Percentiles rank a stretch among this genome's conserved stretches.
phyloP scores from a whole-genome alignment of 2,329 filamentous ascomycete genomes.

The Clonostachys rhizophaga region DNA sequence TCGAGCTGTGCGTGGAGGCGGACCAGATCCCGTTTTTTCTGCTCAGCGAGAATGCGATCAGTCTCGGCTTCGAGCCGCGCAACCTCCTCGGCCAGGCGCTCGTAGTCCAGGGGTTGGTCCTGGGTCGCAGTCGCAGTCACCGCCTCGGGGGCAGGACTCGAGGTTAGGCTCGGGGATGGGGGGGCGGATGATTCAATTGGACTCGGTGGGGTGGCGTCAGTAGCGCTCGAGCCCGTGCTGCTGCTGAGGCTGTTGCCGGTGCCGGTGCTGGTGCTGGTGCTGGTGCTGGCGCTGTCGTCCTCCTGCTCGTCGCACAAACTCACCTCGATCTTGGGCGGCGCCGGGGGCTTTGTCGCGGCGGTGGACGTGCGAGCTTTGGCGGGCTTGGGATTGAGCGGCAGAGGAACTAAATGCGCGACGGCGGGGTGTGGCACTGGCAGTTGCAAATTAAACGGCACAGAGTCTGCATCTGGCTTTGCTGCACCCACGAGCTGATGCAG shows the following conservation, averaged over 20 bases:
- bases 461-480: too few relatives aligned
- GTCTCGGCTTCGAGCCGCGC: constrained; percentile 41
- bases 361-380: too few relatives aligned
- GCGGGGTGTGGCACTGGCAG: too few relatives aligned
- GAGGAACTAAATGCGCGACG: too few relatives aligned
- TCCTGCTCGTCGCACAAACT: too few relatives aligned
- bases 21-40: constrained; percentile 42
- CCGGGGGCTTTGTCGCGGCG: too few relatives aligned
- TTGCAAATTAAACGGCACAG: too few relatives aligned
- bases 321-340: too few relatives aligned
- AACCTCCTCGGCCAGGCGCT: constrained; percentile 25
- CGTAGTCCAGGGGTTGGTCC: not conserved
- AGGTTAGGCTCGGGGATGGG: not conserved
- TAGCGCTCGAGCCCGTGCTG: not conserved
- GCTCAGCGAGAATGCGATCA: constrained; percentile 41
- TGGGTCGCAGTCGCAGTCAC: not conserved
- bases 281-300: too few relatives aligned
- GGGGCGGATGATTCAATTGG: not conserved
- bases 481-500: too few relatives aligned
- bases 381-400: too few relatives aligned
- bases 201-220: not conserved
- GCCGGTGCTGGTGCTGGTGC: not conserved
- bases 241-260: not conserved
- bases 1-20: constrained; percentile 35
- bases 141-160: not conserved